phyloP scores from a whole-genome alignment of 331 rosid species.

The Stylosanthes scabra region DNA sequence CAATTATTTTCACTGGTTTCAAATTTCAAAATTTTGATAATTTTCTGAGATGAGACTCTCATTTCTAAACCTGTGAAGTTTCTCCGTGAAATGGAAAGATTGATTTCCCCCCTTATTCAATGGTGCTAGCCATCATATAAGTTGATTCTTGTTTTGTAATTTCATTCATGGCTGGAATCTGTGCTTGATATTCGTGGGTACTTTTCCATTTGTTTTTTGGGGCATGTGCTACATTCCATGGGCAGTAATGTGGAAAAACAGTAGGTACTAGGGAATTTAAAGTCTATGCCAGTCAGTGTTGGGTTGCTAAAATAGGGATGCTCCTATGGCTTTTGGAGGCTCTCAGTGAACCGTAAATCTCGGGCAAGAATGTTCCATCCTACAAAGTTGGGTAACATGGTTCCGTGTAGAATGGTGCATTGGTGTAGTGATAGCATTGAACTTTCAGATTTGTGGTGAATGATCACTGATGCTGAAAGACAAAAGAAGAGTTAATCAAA shows the following conservation, averaged over 20 bases:
- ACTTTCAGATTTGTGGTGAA: background rate
- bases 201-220: background rate
- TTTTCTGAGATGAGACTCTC: conserved; percentile 19
- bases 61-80: background rate
- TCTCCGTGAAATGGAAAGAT: conserved; percentile 21
- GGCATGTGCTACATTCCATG: too few species aligned
- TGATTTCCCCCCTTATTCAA: conserved; percentile 5
- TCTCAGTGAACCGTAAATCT: background rate
- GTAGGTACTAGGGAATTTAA: background rate
- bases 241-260: background rate
- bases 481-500: background rate
- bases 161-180: background rate
- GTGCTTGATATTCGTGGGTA: background rate
- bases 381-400: background rate
- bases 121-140: conserved; percentile 23
- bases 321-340: conserved; percentile 24
- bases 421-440: background rate
- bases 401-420: conserved; percentile 1
- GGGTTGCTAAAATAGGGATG: conserved; percentile 6
- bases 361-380: background rate
- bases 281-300: conserved; percentile 16
- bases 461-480: conserved; percentile 9
- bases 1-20: background rate
- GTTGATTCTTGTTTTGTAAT: background rate
- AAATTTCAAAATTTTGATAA: background rate